phyloP scores from a whole-genome alignment of 1,284 basidiomycete genomes.

The Coniferiporia weirii region DNA sequence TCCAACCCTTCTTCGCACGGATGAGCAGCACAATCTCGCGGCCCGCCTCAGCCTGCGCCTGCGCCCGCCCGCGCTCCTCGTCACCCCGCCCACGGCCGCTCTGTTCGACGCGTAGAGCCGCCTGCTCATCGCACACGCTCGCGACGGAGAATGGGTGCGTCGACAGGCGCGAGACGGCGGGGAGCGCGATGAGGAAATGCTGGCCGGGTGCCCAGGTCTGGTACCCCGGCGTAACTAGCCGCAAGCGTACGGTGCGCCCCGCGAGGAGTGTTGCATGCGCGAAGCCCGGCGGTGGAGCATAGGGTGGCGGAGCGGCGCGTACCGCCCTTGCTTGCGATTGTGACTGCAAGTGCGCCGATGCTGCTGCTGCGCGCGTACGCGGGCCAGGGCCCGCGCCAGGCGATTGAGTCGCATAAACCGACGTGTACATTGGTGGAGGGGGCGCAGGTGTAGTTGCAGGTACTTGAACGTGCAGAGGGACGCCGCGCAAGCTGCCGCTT shows the following conservation, averaged over 20 bases:
- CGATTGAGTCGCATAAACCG: not conserved
- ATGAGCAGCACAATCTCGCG: constrained; percentile 70
- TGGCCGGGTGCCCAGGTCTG: constrained; percentile 76
- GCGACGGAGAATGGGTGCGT: constrained; percentile 83
- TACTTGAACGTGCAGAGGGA: not conserved
- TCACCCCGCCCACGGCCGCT: not conserved
- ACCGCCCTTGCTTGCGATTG: constrained; percentile 14
- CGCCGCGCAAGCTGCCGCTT: too few species aligned
- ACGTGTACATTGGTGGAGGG: not conserved
- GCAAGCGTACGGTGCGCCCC: constrained; percentile 72
- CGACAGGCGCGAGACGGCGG: constrained; percentile 61
- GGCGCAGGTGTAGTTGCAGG: not conserved
- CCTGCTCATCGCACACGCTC: constrained; percentile 56
- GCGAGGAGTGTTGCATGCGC: constrained; percentile 76
- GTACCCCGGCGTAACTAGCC: constrained; percentile 56
- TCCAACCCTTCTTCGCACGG: constrained; percentile 75
- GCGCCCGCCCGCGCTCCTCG: constrained; percentile 31
- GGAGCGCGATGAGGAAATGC: constrained; percentile 72
- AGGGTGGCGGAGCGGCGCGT: constrained; percentile 24
- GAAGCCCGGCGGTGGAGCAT: constrained; percentile 59
- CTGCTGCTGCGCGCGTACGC: not conserved
- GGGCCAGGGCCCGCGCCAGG: constrained; percentile 8
- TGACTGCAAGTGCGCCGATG: constrained; percentile 3
- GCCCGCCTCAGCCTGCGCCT: constrained; percentile 34
- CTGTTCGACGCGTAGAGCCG: constrained; percentile 25